Conservation (phyloP, 1,139 yeast species). For the Meyerozyma smithsonii region DNA sequence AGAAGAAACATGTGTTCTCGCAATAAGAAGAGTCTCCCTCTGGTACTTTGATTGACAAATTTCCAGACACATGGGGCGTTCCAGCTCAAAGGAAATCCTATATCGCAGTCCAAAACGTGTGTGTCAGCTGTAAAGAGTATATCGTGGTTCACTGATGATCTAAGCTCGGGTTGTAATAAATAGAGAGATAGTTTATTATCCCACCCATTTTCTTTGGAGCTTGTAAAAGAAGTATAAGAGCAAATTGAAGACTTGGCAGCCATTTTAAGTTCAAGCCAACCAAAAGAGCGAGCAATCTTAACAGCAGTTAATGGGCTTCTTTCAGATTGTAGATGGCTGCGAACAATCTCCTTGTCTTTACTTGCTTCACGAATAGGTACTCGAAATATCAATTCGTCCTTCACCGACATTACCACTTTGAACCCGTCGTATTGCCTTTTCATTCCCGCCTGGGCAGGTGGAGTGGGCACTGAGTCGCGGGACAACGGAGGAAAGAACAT, state of each 20-base stretch:
- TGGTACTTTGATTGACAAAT: conserved; percentile 49
- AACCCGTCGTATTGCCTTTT: conserved; percentile 54
- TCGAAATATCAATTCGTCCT: conserved; percentile 65
- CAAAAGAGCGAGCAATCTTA: conserved; percentile 60
- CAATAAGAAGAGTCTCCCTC: conserved; percentile 60
- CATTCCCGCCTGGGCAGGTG: conserved; percentile 40
- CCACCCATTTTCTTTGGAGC: conserved; percentile 54
- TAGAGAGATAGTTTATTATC: conserved; percentile 45
- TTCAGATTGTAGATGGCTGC: conserved; percentile 7
- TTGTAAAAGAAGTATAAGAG: conserved; percentile 46
- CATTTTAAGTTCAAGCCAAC: conserved; percentile 81
- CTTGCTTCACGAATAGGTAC: conserved; percentile 82
- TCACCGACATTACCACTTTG: conserved; percentile 47
- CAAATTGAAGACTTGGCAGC: conserved; percentile 48
- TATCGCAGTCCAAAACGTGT: conserved; percentile 51
- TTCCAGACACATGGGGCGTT: conserved; percentile 72
- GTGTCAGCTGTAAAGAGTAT: conserved; percentile 59
- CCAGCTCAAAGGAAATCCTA: conserved; percentile 77
- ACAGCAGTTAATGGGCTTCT: conserved; percentile 15
- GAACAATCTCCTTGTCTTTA: conserved; percentile 50
- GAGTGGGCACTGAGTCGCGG: conserved; percentile 50
- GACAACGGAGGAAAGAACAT: conserved; percentile 67
- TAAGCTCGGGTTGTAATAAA: conserved; percentile 57
- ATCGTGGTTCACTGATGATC: conserved; percentile 88
- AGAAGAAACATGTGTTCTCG: conserved; percentile 77